phyloP scores from a whole-genome alignment of 257 asterid species.

The Solanum pinnatisectum region DNA sequence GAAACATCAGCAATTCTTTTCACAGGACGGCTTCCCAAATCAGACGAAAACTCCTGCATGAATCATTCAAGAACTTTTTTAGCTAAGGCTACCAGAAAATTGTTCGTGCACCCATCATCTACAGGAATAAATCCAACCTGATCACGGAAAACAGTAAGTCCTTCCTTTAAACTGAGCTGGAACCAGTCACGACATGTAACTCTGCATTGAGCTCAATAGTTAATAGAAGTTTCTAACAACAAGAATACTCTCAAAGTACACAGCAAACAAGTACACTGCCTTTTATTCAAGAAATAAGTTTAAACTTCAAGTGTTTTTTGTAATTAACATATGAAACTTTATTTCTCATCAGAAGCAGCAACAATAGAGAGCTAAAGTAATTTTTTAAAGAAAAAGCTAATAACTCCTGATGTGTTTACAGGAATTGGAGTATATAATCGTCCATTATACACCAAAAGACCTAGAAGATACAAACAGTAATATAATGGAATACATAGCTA shows the following conservation, averaged over 20 bases:
- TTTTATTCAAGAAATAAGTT: not conserved
- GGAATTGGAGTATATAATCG: not conserved
- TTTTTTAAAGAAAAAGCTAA: not conserved
- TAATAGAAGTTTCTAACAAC: not conserved
- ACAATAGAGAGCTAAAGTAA: not conserved
- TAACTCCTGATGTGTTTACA: not conserved
- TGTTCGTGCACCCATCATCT: not conserved
- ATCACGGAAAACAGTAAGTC: constrained; percentile 95
- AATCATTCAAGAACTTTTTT: not conserved
- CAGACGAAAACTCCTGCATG: constrained; percentile 74
- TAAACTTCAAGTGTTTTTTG: not conserved
- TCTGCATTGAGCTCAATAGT: constrained; percentile 38
- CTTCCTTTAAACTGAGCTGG: constrained; percentile 99
- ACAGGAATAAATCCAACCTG: constrained; percentile 45
- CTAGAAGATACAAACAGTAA: not conserved
- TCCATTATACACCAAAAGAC: not conserved
- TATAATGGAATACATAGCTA: not conserved
- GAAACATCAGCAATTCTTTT: constrained; percentile 75
- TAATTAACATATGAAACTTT: not conserved
- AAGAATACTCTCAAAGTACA: not conserved
- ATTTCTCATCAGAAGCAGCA: not conserved
- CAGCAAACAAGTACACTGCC: not conserved
- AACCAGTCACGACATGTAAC: constrained; percentile 99
- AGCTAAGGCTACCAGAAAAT: not conserved
- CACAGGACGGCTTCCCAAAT: constrained; percentile 81